Percentiles rank a stretch among this genome's conserved stretches.
Evolutionary conservation across 768 basidiomycete species (phyloP).

Genomic region (Boletus rubropictus): DNA sequence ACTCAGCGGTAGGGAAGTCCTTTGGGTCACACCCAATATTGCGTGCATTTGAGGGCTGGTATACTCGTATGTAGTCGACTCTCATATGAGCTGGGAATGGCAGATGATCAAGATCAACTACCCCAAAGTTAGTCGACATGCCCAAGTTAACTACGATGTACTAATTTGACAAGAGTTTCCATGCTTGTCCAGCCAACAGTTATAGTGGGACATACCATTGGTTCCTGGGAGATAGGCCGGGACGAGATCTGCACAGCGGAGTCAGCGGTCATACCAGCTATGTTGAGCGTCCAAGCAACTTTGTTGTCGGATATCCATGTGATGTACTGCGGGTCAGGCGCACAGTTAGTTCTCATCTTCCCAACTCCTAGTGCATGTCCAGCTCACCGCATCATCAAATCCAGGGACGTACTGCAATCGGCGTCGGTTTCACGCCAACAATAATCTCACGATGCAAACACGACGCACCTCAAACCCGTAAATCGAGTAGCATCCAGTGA

Average conservation of each 20-base stretch:
- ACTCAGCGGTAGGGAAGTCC: slow-evolving; percentile 61
- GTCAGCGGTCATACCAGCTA: slow-evolving; percentile 62
- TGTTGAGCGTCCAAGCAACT: slow-evolving; percentile 70
- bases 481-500: slow-evolving; percentile 54
- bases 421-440: not conserved
- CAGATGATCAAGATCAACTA: slow-evolving; percentile 48
- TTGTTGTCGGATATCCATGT: slow-evolving; percentile 73
- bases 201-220: slow-evolving; percentile 54
- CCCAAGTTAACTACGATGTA: slow-evolving; percentile 55
- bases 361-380: not conserved
- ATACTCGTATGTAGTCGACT: slow-evolving; percentile 62
- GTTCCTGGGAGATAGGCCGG: slow-evolving; percentile 74
- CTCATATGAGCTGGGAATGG: slow-evolving; percentile 46
- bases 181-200: not conserved
- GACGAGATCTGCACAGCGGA: slow-evolving; percentile 50
- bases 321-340: slow-evolving; percentile 52
- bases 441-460: not conserved
- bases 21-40: slow-evolving; percentile 72
- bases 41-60: slow-evolving; percentile 54
- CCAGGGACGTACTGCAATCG: slow-evolving; percentile 39
- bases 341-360: not conserved
- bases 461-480: slow-evolving; percentile 72
- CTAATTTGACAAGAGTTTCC: slow-evolving; percentile 23
- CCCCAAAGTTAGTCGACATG: slow-evolving; percentile 55
- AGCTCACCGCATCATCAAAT: slow-evolving; percentile 57